phyloP scores from a whole-genome alignment of 164 flowering plant genomes.

The Stephania japonica region DNA sequence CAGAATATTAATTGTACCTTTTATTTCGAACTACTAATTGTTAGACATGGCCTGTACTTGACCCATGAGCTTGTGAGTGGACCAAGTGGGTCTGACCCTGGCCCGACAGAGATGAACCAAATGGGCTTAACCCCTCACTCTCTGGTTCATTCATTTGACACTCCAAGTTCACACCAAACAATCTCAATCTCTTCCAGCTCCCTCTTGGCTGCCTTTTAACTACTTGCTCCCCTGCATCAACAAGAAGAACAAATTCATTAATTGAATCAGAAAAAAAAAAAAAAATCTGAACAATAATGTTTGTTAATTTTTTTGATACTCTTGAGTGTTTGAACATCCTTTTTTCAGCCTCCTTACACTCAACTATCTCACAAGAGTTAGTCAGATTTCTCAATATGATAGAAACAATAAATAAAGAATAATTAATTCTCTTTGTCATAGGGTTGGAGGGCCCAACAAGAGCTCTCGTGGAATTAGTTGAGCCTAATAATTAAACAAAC shows the following conservation, averaged over 20 bases:
- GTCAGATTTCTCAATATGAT: too few relatives aligned
- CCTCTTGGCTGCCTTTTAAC: slow-evolving; percentile 23
- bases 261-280: too few relatives aligned
- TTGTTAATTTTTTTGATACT: too few relatives aligned
- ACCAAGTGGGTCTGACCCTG: slow-evolving; percentile 26
- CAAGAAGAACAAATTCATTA: background rate
- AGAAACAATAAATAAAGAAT: too few relatives aligned
- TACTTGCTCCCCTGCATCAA: slow-evolving; percentile 14
- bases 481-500: too few relatives aligned
- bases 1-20: slow-evolving; percentile 16
- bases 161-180: slow-evolving; percentile 90
- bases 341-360: too few relatives aligned
- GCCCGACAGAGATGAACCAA: slow-evolving; percentile 33
- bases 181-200: slow-evolving; percentile 53
- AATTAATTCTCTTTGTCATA: too few relatives aligned
- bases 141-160: slow-evolving; percentile 40
- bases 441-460: too few relatives aligned
- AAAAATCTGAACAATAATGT: too few relatives aligned
- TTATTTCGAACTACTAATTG: slow-evolving; percentile 7
- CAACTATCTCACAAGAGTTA: too few relatives aligned
- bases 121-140: slow-evolving; percentile 23
- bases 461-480: too few relatives aligned
- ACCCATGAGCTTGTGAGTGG: slow-evolving; percentile 9
- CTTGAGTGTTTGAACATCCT: too few relatives aligned
- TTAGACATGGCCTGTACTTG: slow-evolving; percentile 5